Percentiles rank a stretch among this genome's conserved stretches.
Conservation (phyloP, 805 yeast genomes). For the Suhomyces sp. region DNA sequence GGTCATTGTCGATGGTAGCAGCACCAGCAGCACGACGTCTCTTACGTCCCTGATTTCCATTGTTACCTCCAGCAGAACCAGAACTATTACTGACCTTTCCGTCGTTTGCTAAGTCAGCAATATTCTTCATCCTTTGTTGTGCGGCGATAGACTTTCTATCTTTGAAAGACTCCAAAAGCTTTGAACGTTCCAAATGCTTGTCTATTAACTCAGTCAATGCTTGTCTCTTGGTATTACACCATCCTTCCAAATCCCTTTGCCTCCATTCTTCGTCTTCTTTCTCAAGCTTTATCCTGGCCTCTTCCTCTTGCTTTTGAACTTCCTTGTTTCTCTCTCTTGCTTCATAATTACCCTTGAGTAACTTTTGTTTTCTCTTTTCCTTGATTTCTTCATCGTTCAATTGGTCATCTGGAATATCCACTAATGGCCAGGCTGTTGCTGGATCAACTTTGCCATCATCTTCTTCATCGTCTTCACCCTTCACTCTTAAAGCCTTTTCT, state of each 20-base stretch:
- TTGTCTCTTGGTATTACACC: slow-evolving; percentile 72
- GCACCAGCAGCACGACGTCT: slow-evolving; percentile 42
- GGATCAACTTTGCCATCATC: slow-evolving; percentile 44
- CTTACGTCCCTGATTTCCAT: slow-evolving; percentile 45
- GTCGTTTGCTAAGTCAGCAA: slow-evolving; percentile 82
- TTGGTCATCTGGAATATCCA: slow-evolving; percentile 82
- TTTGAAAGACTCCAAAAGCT: slow-evolving; percentile 70
- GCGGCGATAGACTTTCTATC: slow-evolving; percentile 91
- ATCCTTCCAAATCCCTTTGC: slow-evolving; percentile 62
- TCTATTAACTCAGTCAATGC: slow-evolving; percentile 59
- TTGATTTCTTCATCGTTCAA: slow-evolving; percentile 74
- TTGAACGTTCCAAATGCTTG: slow-evolving; percentile 61
- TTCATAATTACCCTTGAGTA: slow-evolving; percentile 82
- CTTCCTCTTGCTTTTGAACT: slow-evolving; percentile 67
- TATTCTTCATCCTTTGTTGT: slow-evolving; percentile 86
- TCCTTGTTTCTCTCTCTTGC: slow-evolving; percentile 81
- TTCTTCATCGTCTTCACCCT: slow-evolving; percentile 50
- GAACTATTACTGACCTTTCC: slow-evolving; percentile 33
- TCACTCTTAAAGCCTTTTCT: slow-evolving; percentile 71
- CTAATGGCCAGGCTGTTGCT: slow-evolving; percentile 60
- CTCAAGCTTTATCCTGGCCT: slow-evolving; percentile 57
- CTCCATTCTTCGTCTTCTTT: slow-evolving; percentile 77
- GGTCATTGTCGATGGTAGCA: slow-evolving; percentile 81
- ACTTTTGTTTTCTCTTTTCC: slow-evolving; percentile 80
- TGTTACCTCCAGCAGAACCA: slow-evolving; percentile 38